Conservation (phyloP, 2,329 filamentous ascomycete species). For the Orbilia quercus region DNA sequence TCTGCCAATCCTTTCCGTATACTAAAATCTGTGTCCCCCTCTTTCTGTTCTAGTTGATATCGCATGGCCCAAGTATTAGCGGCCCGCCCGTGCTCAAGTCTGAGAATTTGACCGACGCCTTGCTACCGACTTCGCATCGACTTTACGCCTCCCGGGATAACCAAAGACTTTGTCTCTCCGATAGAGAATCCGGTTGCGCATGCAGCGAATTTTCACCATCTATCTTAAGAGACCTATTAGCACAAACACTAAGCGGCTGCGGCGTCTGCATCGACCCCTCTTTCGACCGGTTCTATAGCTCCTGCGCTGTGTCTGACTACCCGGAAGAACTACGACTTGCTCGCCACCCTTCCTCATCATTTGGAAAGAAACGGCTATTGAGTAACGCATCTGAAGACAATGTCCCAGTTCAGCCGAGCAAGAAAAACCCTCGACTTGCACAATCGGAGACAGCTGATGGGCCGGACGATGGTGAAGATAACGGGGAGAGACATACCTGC, state of each 20-base stretch:
- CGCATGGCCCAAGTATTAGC: constrained; percentile 9
- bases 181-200: constrained; percentile 26
- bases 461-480: constrained; percentile 32
- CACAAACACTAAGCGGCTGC: constrained; percentile 8
- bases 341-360: constrained; percentile 6
- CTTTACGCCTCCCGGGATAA: constrained; percentile 21
- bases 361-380: constrained; percentile 42
- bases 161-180: constrained; percentile 25
- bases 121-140: constrained; percentile 15
- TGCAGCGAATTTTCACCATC: constrained; percentile 33
- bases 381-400: constrained; percentile 47
- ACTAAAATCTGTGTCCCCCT: constrained; percentile 11
- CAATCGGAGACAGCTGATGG: constrained; percentile 14
- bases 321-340: constrained; percentile 19
- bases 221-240: constrained; percentile 31
- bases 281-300: constrained; percentile 21
- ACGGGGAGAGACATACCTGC: constrained; percentile 39
- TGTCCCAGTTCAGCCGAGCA: constrained; percentile 33
- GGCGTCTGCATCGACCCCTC: constrained; percentile 24
- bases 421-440: constrained; percentile 44
- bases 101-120: constrained; percentile 14
- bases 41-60: constrained; percentile 28
- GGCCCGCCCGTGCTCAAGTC: constrained; percentile 36
- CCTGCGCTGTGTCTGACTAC: constrained; percentile 36
- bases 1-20: constrained; percentile 2